Percentiles rank a stretch among this genome's conserved stretches.
These are phyloP conservation scores for Nasturtium officinale DNA, from an alignment of 345 rosid species.

Conservation along the genomic window DNA sequence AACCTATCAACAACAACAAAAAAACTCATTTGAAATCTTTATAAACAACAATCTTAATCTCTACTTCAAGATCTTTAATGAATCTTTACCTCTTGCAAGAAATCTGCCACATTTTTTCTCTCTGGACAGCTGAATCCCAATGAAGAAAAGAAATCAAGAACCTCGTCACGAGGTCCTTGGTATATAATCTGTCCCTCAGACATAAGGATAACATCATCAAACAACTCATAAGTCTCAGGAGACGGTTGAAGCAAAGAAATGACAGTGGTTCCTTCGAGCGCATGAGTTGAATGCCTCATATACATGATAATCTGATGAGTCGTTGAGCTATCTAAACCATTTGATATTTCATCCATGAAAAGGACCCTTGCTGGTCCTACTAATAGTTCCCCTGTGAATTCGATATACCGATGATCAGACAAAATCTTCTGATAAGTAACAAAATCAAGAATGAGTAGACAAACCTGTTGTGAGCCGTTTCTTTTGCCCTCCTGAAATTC, in stretches of 20 bases:
- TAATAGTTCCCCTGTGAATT: constrained; percentile 77
- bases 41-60: not conserved
- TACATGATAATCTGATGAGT: constrained; percentile 89
- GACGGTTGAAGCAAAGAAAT: constrained; percentile 95
- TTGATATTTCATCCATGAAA: constrained; percentile 98
- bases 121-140: constrained; percentile 89
- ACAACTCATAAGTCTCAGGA: constrained; percentile 88
- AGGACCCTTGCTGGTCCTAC: constrained; percentile 97
- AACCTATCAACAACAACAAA: constrained; percentile 58
- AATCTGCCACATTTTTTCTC: constrained; percentile 95
- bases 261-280: constrained; percentile 83
- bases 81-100: constrained; percentile 88
- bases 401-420: constrained; percentile 22
- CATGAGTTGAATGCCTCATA: constrained; percentile 79
- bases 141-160: constrained; percentile 71
- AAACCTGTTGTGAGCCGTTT: constrained; percentile 95
- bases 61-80: constrained; percentile 25
- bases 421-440: not conserved
- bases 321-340: constrained; percentile 96
- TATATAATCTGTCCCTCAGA: constrained; percentile 92
- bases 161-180: constrained; percentile 86
- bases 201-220: constrained; percentile 89
- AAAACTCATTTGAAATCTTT: not conserved
- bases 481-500: constrained; percentile 99
- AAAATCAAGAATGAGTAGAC: constrained; percentile 10